Base-by-base conservation (phyloP, 345 rosid genomes). In the Rubroshorea leprosula region DNA sequence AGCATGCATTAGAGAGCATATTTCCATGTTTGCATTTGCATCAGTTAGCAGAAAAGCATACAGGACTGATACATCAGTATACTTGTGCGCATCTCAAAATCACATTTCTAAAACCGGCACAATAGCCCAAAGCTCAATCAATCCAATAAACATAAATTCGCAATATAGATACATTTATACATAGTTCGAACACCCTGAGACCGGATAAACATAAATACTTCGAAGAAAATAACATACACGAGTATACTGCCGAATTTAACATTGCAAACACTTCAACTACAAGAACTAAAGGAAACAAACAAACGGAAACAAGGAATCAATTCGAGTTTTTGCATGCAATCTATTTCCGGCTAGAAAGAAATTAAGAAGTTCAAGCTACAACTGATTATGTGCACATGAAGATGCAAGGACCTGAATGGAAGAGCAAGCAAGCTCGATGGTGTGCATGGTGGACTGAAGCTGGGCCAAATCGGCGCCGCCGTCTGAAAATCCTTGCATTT, bases 371-470 rank as follows among this genome's bases (percentile, higher is more conserved):
- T 29, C 35, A 29, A 29, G 35, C 35, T 29, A 29, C 35, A 29
- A 9, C 41, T 35, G 12, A 35, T 35, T 6, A 35, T 35, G 41
- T 35, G 12, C 41, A 35, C 12, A 35, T 51, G 49, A 51, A 48
- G 21, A 60, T 35, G n/a, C 39, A 31, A 45, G 49, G 55, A 93
- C 99, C 94, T 93, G 96, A 70, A 89, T 78, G 61, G 86, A 78
- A 67, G 94, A 68, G 81, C 97, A 93, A 56, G 99, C 99, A 46
- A 78, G 73, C 76, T 93, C 99, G 74, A 93, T 89, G 72, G 96
- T 76, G n/a, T 69, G 87, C 99, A 93, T 85, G 50, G 93, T 85
- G 62, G 97, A 82, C 54, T 82, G 92, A 16, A 89, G 80, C 63
- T 76, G 89, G 26, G 80, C 78, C 72, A 87, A 70, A 66, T 89